phyloP scores from a whole-genome alignment of 1,139 yeast genomes.

The Barnettozyma hawaiiensis region DNA sequence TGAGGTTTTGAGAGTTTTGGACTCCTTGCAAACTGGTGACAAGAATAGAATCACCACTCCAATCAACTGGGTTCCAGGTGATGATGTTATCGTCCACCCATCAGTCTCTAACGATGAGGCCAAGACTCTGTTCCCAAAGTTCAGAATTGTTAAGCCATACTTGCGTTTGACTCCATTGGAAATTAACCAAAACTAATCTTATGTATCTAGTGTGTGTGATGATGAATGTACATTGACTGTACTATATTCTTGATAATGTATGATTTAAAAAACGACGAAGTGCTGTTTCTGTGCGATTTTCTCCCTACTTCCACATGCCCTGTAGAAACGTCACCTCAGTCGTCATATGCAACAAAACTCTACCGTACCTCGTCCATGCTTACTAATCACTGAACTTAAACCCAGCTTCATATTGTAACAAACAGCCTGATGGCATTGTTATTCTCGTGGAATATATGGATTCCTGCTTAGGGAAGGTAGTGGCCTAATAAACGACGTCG shows the following conservation, averaged over 20 bases:
- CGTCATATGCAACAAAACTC: no score
- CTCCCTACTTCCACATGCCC: no score
- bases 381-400: no score
- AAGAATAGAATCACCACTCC: conserved; percentile 72
- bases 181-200: conserved; percentile 7
- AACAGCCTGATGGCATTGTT: no score
- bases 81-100: conserved; percentile 81
- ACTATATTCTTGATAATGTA: not conserved
- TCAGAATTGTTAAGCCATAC: conserved; percentile 75
- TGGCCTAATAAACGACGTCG: no score
- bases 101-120: conserved; percentile 68
- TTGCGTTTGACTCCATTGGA: conserved; percentile 51
- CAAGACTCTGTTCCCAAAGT: conserved; percentile 65
- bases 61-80: conserved; percentile 82
- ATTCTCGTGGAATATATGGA: no score
- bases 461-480: no score
- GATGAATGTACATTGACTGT: conserved; percentile 1
- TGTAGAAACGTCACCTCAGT: no score
- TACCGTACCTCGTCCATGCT: no score
- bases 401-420: no score
- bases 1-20: conserved; percentile 75
- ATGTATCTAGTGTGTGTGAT: not conserved
- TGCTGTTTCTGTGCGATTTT: no score
- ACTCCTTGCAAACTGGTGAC: conserved; percentile 74
- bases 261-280: no score